Evolutionary conservation across 1,284 basidiomycete species (phyloP).

Genomic region (Papiliotrema flavescens): DNA sequence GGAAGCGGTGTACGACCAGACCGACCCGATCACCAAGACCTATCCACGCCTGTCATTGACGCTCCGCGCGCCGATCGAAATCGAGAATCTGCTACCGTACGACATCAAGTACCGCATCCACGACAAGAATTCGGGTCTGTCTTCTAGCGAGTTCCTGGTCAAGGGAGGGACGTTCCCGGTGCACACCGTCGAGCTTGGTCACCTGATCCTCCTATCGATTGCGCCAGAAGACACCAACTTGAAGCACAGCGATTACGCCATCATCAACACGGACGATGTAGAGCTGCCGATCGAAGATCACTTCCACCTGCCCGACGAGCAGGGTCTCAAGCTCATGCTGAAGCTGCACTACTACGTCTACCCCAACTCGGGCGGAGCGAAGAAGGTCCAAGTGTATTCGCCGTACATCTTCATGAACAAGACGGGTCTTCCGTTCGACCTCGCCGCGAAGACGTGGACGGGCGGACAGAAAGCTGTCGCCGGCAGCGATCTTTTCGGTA

Average conservation of each 20-base stretch:
- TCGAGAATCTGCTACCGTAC: conserved; percentile 95
- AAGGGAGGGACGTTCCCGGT: conserved; percentile 95
- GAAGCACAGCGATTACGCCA: conserved; percentile 94
- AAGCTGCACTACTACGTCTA: conserved; percentile 83
- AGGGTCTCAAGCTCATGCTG: conserved; percentile 75
- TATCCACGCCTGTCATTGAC: conserved; percentile 81
- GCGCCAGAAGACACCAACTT: conserved; percentile 75
- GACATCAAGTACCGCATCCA: conserved; percentile 95
- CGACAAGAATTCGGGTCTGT: conserved; percentile 88
- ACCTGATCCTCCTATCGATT: conserved; percentile 88
- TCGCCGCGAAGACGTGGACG: conserved; percentile 71
- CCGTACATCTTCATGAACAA: conserved; percentile 94
- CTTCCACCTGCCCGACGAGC: conserved; percentile 64
- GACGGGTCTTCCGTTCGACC: conserved; percentile 77
- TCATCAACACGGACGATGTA: conserved; percentile 90
- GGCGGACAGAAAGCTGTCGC: conserved; percentile 77
- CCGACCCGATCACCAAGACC: conserved; percentile 64
- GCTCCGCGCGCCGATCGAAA: conserved; percentile 90
- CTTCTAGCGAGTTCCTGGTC: conserved; percentile 78
- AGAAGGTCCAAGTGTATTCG: conserved; percentile 94
- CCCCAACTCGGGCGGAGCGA: conserved; percentile 92
- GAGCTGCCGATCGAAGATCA: conserved; percentile 53
- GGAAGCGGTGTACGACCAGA: conserved; percentile 75
- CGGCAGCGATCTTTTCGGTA: conserved; percentile 58
- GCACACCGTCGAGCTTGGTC: conserved; percentile 92